Evolutionary conservation across 257 asterid genomes (phyloP), one percentile per base, ranked within the genome.

Genomic region (Jasminum sambac): DNA sequence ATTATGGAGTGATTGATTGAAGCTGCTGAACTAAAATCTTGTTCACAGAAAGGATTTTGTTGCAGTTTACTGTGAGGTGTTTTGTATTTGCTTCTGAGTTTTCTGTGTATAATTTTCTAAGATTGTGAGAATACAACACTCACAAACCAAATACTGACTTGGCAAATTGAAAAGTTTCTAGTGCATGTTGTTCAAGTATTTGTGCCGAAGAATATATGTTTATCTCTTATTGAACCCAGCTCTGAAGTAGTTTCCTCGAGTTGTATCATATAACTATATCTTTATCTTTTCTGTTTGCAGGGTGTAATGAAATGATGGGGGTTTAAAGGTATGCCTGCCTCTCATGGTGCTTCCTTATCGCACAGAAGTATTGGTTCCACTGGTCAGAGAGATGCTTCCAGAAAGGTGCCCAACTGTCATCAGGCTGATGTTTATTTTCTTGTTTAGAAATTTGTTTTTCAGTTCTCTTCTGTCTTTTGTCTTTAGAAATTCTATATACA

Each of bases 331-430:
- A 69, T 70, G 90, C 96, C 98, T 67, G 97, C 98, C 37, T 76
- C 91, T 74, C 98, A 91, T 79, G 98, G 98, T 61, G 89, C 86
- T 69, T 91, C 97, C 26, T 72, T 81, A 74, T 85, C 97, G 13
- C 98, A 90, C 74, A 79, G 98, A 73, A 85, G 95, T 80, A 63
- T 74, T 65, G 97, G 98, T 62, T 91, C 97, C 57, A 91, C 96
- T 44, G 97, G 98, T 78, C 97, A 91, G 77, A 85, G 96, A 84
- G 97, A 90, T 78, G 82, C 95, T 69, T 92, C 98, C 11, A 97
- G 97, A 80, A 94, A 79, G 98, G 98, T 94, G 48, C 26, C 79
- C 36, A 21, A 8, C 16, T 62, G 36, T 36, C 66, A 16, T 68
- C 63, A 40, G 2, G 25, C 24, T 62, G 30, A 40, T 63, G 5